Conservation (phyloP, 257 asterid genomes). For the Solanum rostratum region DNA sequence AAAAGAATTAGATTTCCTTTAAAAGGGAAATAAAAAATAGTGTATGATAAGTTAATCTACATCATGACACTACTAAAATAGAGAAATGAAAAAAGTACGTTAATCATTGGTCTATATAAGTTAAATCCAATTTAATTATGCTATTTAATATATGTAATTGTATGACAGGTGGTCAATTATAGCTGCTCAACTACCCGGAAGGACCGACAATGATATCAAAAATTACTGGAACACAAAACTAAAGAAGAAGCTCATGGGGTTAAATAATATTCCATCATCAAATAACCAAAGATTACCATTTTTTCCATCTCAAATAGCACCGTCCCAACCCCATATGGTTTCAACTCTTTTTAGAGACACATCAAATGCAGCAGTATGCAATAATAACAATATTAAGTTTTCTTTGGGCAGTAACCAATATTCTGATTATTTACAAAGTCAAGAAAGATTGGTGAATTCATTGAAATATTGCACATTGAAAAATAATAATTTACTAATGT, state of each 20-base stretch:
- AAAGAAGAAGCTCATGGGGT: background rate
- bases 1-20: background rate
- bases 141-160: background rate
- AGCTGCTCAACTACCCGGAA: background rate
- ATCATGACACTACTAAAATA: background rate
- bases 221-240: background rate
- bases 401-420: slow-evolving; percentile 5
- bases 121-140: background rate
- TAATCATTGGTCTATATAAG: background rate
- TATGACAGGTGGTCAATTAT: background rate
- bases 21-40: background rate
- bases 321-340: background rate
- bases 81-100: too few relatives aligned
- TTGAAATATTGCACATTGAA: slow-evolving; percentile 17
- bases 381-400: background rate
- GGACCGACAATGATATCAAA: background rate
- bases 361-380: background rate
- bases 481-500: slow-evolving; percentile 29
- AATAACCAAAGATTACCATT: background rate
- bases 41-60: background rate
- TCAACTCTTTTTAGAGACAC: background rate
- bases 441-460: slow-evolving; percentile 28
- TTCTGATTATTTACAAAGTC: slow-evolving; percentile 13
- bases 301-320: background rate
- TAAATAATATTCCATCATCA: background rate